These are phyloP conservation scores for Mucor lusitanicus DNA, from an alignment of 371 early-diverging fungal species.

Conservation along the genomic window DNA sequence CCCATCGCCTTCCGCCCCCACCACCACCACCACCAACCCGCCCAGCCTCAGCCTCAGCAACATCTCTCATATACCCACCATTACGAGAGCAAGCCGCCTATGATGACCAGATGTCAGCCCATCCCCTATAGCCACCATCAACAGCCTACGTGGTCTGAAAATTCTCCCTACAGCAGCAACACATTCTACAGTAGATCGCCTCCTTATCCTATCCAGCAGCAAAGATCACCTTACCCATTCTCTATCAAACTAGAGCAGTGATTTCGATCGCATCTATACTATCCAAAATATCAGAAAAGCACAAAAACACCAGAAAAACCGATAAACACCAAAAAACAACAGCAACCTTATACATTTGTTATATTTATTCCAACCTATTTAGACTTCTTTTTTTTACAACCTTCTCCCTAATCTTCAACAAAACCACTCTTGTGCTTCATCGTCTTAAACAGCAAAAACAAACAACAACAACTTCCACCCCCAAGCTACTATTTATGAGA, in stretches of 20 bases:
- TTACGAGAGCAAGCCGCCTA: slow-evolving; percentile 3
- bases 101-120: slow-evolving; percentile 2
- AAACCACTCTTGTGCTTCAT: slow-evolving; percentile 2
- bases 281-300: not conserved
- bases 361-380: not conserved
- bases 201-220: slow-evolving; percentile 10
- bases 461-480: not conserved
- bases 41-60: not conserved
- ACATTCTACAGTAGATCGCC: slow-evolving; percentile 1
- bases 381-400: not conserved
- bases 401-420: not conserved
- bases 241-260: slow-evolving; percentile 5
- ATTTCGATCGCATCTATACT: not conserved
- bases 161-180: not conserved
- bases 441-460: not conserved
- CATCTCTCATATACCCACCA: slow-evolving; percentile 15
- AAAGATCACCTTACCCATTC: slow-evolving; percentile 10
- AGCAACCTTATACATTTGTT: slow-evolving; percentile 2
- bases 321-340: not conserved
- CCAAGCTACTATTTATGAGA: slow-evolving; percentile 11
- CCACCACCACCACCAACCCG: not conserved
- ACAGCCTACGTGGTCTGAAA: not conserved
- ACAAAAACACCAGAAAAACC: slow-evolving; percentile 5
- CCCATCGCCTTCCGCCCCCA: slow-evolving; percentile 24
- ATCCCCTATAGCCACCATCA: slow-evolving; percentile 5